Percentiles rank a stretch among this genome's conserved stretches.
Conservation (phyloP, 306 rosid genomes). For the Macrotyloma uniflorum region DNA sequence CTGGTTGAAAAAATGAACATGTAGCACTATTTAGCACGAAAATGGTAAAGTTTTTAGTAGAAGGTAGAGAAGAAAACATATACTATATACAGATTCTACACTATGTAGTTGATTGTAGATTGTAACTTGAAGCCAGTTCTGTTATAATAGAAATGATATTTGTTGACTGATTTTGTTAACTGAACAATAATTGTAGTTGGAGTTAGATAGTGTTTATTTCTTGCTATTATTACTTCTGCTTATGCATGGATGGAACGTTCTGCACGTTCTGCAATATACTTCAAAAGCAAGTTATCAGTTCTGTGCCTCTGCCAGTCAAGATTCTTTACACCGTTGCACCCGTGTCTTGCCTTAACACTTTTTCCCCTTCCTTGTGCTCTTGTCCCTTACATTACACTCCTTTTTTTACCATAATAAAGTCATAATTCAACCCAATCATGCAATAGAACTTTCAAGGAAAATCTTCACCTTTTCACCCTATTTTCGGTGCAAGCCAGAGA, state of each 20-base stretch:
- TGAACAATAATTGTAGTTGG: background rate
- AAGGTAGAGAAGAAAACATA: background rate
- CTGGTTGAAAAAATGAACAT: no score
- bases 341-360: background rate
- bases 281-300: conserved; percentile 34
- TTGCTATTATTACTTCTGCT: background rate
- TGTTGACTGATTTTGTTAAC: background rate
- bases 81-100: background rate
- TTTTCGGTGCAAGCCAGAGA: no score
- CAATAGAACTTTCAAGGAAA: background rate
- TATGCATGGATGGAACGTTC: conserved; percentile 36
- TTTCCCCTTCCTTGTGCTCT: background rate
- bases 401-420: background rate
- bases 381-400: background rate
- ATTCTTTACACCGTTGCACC: conserved; percentile 11
- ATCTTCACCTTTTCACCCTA: background rate
- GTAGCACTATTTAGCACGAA: no score
- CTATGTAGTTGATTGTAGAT: background rate
- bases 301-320: conserved; percentile 32
- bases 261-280: conserved; percentile 29
- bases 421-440: background rate
- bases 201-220: background rate
- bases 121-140: background rate
- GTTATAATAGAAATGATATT: background rate
- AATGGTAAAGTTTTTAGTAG: background rate